Conservation (phyloP, 2,329 filamentous ascomycete species). For the Ilyonectria destructans region DNA sequence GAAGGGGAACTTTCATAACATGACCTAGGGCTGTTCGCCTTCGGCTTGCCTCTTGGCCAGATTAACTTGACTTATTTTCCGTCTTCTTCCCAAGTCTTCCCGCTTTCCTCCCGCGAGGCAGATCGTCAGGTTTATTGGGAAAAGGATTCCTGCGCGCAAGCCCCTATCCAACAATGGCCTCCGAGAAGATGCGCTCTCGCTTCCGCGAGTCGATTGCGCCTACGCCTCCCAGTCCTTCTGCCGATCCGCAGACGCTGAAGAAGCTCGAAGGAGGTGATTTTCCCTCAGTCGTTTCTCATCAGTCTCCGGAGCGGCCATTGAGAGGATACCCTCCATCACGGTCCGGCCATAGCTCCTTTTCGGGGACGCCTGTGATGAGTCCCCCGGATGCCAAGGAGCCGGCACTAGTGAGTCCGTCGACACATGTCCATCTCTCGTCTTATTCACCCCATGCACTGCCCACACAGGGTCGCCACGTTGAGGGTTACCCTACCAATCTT, state of each 20-base stretch:
- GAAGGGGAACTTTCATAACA: slow-evolving; percentile 41
- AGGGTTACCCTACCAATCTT: not conserved
- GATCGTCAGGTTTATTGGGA: slow-evolving; percentile 29
- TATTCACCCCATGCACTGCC: not conserved
- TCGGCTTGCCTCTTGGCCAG: slow-evolving; percentile 18
- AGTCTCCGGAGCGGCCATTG: slow-evolving; percentile 25
- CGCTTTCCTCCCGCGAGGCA: slow-evolving; percentile 15
- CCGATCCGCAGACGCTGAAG: slow-evolving; percentile 38
- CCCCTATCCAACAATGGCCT: slow-evolving; percentile 28
- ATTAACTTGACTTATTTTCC: slow-evolving; percentile 30
- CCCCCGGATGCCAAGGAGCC: slow-evolving; percentile 38
- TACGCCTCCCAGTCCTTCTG: slow-evolving; percentile 38
- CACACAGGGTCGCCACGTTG: slow-evolving; percentile 19
- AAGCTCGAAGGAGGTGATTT: slow-evolving; percentile 39
- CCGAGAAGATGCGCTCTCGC: slow-evolving; percentile 43
- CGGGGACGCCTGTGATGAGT: slow-evolving; percentile 44
- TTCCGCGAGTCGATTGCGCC: slow-evolving; percentile 42
- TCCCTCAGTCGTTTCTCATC: not conserved
- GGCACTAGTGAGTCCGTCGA: slow-evolving; percentile 37
- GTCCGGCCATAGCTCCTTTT: slow-evolving; percentile 43
- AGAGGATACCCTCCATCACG: slow-evolving; percentile 32
- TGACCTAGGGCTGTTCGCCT: slow-evolving; percentile 29
- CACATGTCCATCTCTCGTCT: not conserved
- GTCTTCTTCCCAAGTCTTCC: slow-evolving; percentile 1
- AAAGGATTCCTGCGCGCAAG: slow-evolving; percentile 1